These are phyloP conservation scores for Torulaspora globosa DNA, from an alignment of 1,139 yeast species.

Conservation along the genomic window DNA sequence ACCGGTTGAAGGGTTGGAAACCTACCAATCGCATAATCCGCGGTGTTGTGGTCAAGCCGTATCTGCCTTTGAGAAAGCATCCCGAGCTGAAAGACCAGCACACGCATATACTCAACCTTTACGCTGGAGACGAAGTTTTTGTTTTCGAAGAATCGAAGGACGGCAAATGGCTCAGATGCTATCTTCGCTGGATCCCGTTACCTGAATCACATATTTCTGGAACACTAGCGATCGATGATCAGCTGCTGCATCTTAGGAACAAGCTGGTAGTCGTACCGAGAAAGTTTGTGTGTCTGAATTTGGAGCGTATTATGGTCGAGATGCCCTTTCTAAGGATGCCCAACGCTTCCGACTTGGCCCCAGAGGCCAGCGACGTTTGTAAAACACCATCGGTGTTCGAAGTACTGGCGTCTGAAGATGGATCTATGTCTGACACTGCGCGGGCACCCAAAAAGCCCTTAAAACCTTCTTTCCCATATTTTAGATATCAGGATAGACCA, in stretches of 20 bases:
- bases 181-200: conserved; percentile 55
- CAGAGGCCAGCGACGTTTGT: conserved; percentile 34
- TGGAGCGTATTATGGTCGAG: conserved; percentile 30
- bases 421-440: conserved; percentile 2
- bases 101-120: conserved; percentile 48
- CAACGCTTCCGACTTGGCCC: conserved; percentile 36
- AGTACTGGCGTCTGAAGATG: conserved; percentile 27
- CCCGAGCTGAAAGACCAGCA: conserved; percentile 32
- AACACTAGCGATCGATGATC: conserved; percentile 43
- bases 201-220: conserved; percentile 66
- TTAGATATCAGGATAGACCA: conserved; percentile 43
- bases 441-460: conserved; percentile 21
- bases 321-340: conserved; percentile 35
- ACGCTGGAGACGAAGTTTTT: conserved; percentile 78
- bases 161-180: conserved; percentile 77
- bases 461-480: conserved; percentile 54
- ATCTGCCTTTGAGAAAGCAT: conserved; percentile 52
- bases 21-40: conserved; percentile 43
- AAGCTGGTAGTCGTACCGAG: conserved; percentile 59
- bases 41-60: conserved; percentile 56
- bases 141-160: conserved; percentile 60
- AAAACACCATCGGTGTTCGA: conserved; percentile 22
- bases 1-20: conserved; percentile 38
- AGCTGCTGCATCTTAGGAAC: conserved; percentile 52
- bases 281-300: conserved; percentile 43